Evolutionary conservation across 1,284 basidiomycete genomes (phyloP), one percentile per base, ranked within the genome.

Genomic region (Tetrapyrgos nigripes): DNA sequence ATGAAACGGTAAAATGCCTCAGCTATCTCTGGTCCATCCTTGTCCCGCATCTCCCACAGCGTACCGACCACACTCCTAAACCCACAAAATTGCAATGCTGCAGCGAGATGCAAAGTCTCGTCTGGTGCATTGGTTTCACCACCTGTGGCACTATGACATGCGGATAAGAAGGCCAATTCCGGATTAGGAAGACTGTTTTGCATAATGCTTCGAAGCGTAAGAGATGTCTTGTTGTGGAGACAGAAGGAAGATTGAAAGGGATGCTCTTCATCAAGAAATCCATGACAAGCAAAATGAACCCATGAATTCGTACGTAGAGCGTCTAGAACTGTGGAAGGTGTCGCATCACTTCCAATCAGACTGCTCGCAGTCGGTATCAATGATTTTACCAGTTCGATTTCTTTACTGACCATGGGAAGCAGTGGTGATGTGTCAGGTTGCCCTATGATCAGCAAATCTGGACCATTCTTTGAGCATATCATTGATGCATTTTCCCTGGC

Each of bases 121-220:
- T 74, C 71, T 21, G 70, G 60, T 17, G 17, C 17, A 4, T 40
- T 17, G 17, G 64, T 49, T 8, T 62, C 35, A 49, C 66, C 69
- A 21, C 72, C 73, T 31, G 56, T 62, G 4, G 71, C 72, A 27
- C 73, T 76, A 58, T 75, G 66, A 53, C 75, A 77, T 21, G 74
- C 75, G 17, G 72, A 72, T 24, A 76, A 67, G 55, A 72, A 76
- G 19, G 73, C 75, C 27, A 76, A 62, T 10, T 70, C 63, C 13
- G 68, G 65, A 31, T 64, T 45, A 1, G 65, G 61, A 4, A 70
- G 57, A 19, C 57, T 45, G 2, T 56, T 45, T 35, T 65, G 54
- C 47, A 72, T 67, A 21, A 76, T 63, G 8, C 61, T 9, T 45
- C 4, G 37, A 8, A 53, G 17, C 24, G 51, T 31, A 8, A 43